phyloP scores from a whole-genome alignment of 2,329 filamentous ascomycete genomes.

The Davidsoniella virescens region DNA sequence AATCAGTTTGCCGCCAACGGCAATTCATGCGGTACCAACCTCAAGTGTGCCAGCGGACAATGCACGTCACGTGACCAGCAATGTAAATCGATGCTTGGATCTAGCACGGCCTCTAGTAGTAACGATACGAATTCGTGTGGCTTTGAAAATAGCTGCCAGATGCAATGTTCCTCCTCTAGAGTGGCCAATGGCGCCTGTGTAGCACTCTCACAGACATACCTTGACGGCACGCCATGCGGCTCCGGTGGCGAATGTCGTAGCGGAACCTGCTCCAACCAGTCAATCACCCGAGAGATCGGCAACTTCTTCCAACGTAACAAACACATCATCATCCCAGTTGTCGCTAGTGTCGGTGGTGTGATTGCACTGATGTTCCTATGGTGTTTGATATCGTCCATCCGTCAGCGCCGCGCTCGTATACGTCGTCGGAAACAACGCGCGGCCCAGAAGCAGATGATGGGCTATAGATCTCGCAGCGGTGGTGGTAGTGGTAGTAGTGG shows the following conservation, averaged over 20 bases:
- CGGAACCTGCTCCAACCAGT: conserved; percentile 59
- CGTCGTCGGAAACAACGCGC: background rate
- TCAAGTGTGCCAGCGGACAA: conserved; percentile 79
- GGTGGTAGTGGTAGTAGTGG: too few relatives aligned
- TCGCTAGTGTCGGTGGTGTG: conserved; percentile 53
- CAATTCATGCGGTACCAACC: conserved; percentile 48
- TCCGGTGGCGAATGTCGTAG: conserved; percentile 66
- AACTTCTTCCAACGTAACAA: conserved; percentile 66
- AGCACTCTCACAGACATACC: conserved; percentile 72
- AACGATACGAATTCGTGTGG: conserved; percentile 68
- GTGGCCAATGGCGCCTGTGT: conserved; percentile 53
- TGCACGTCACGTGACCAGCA: conserved; percentile 86
- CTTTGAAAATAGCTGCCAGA: conserved; percentile 43
- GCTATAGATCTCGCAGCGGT: too few relatives aligned
- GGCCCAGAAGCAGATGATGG: background rate
- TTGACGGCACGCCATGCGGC: conserved; percentile 76
- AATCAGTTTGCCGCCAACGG: conserved; percentile 58
- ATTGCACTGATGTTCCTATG: conserved; percentile 57
- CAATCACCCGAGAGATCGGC: conserved; percentile 51
- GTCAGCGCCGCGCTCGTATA: conserved; percentile 8
- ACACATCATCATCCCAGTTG: conserved; percentile 67
- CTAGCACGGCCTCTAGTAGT: conserved; percentile 50
- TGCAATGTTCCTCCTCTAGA: conserved; percentile 59
- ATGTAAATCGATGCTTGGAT: conserved; percentile 71
- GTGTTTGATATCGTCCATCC: conserved; percentile 32